Evolutionary conservation across 1,284 basidiomycete species (phyloP).

Genomic region (Clitocybe nebularis): DNA sequence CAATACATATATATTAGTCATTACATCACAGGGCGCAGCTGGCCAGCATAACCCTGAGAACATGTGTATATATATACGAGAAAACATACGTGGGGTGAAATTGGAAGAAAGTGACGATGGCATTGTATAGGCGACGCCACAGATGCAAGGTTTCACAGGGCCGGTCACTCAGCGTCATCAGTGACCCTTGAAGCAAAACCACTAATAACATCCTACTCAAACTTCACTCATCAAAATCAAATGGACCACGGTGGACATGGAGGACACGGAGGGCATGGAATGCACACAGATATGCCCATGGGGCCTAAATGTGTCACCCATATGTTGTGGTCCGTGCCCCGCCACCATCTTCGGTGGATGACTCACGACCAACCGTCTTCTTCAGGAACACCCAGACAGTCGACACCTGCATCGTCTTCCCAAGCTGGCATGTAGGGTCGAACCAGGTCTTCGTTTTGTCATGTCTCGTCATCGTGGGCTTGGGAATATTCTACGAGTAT

Average conservation of each 20-base stretch:
- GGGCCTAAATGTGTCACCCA: slow-evolving; percentile 54
- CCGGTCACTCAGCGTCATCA: too few relatives aligned
- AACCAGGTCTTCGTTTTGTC: slow-evolving; percentile 54
- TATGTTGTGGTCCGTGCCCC: slow-evolving; percentile 60
- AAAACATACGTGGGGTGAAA: too few relatives aligned
- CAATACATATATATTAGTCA: background rate
- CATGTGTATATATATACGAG: too few relatives aligned
- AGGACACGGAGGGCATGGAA: slow-evolving; percentile 45
- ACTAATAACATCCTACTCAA: slow-evolving; percentile 1
- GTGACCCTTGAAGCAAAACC: too few relatives aligned
- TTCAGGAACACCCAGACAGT: slow-evolving; percentile 69
- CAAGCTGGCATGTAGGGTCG: slow-evolving; percentile 67
- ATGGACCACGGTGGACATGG: slow-evolving; percentile 42
- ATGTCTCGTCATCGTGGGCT: slow-evolving; percentile 54
- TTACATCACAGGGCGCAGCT: background rate
- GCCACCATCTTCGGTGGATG: background rate
- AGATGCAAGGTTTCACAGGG: too few relatives aligned
- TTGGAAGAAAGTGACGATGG: too few relatives aligned
- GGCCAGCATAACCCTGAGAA: too few relatives aligned
- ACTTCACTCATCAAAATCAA: slow-evolving; percentile 10
- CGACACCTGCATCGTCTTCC: slow-evolving; percentile 75
- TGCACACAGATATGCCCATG: slow-evolving; percentile 55
- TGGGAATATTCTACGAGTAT: slow-evolving; percentile 74
- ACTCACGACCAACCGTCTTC: slow-evolving; percentile 2
- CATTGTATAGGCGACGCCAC: too few relatives aligned